Conservation (phyloP, 148 eudicot genomes). For the Spergularia bocconei region DNA sequence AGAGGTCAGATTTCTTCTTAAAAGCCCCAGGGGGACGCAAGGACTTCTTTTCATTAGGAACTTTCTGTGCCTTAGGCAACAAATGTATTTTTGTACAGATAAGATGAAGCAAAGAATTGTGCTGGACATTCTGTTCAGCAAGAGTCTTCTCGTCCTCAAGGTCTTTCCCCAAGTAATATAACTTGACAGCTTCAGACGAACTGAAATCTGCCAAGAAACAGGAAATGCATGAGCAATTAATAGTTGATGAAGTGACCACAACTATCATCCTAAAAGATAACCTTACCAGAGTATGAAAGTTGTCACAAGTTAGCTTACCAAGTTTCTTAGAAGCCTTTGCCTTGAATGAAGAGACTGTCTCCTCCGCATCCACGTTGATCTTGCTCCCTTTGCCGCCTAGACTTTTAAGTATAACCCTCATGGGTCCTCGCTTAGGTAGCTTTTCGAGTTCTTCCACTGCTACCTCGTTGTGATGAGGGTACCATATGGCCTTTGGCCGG, state of each 20-base stretch:
- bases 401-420: slow-evolving; percentile 86
- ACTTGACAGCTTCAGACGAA: slow-evolving; percentile 66
- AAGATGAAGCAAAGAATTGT: slow-evolving; percentile 94
- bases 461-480: slow-evolving; percentile 85
- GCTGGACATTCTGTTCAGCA: slow-evolving; percentile 66
- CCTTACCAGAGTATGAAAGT: slow-evolving; percentile 2
- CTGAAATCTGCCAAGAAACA: slow-evolving; percentile 57
- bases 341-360: slow-evolving; percentile 76
- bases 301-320: slow-evolving; percentile 42
- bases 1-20: slow-evolving; percentile 92
- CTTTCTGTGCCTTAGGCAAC: slow-evolving; percentile 68
- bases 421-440: slow-evolving; percentile 63
- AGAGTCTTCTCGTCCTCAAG: slow-evolving; percentile 74
- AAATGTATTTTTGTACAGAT: slow-evolving; percentile 80
- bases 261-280: neutral
- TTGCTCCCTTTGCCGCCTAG: slow-evolving; percentile 94
- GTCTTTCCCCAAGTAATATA: slow-evolving; percentile 75
- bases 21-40: slow-evolving; percentile 98
- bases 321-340: slow-evolving; percentile 90
- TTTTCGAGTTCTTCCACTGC: slow-evolving; percentile 71
- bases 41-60: slow-evolving; percentile 89
- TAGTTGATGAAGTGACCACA: neutral
- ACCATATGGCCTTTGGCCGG: slow-evolving; percentile 94
- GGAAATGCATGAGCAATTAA: neutral
- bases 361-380: slow-evolving; percentile 85